Evolutionary conservation across 441 rosid species (phyloP).

Genomic region (Capsella rubella): DNA sequence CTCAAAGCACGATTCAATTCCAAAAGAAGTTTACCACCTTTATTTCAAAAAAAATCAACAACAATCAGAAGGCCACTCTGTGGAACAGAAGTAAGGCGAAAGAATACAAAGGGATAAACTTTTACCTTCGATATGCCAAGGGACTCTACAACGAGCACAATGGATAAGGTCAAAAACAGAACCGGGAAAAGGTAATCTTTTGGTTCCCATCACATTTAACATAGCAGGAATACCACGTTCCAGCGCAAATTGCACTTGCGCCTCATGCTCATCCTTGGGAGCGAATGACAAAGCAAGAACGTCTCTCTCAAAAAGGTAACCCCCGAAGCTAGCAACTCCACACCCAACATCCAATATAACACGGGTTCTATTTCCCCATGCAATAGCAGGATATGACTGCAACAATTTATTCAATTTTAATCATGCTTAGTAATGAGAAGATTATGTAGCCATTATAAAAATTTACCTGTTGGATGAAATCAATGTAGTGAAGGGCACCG

Average conservation of each 20-base stretch:
- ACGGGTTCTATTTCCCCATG: conserved; percentile 60
- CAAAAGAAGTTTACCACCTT: conserved; percentile 71
- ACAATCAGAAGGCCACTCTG: background rate
- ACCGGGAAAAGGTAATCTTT: conserved; percentile 70
- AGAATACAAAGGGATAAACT: background rate
- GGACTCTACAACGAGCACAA: conserved; percentile 81
- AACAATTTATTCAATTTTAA: conserved; percentile 30
- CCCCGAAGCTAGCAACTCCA: conserved; percentile 81
- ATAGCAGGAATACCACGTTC: conserved; percentile 77
- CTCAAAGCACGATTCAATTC: conserved; percentile 74
- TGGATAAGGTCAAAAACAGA: conserved; percentile 69
- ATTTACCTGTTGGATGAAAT: conserved; percentile 58
- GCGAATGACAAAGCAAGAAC: conserved; percentile 74
- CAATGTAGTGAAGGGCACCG: conserved; percentile 73
- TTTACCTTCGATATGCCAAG: conserved; percentile 66
- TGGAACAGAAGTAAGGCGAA: background rate
- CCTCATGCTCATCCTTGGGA: conserved; percentile 78
- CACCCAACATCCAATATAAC: conserved; percentile 78
- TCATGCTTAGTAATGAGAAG: conserved; percentile 1
- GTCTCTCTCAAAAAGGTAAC: conserved; percentile 67
- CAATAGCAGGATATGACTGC: conserved; percentile 54
- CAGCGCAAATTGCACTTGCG: conserved; percentile 73
- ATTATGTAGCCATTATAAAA: background rate
- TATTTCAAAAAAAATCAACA: conserved; percentile 24
- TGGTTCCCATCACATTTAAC: conserved; percentile 71